A percentile compares a stretch with the other conserved stretches of the same genome.
Conservation (phyloP, 2,329 filamentous ascomycete genomes). For the Bipolaris victoriae region DNA sequence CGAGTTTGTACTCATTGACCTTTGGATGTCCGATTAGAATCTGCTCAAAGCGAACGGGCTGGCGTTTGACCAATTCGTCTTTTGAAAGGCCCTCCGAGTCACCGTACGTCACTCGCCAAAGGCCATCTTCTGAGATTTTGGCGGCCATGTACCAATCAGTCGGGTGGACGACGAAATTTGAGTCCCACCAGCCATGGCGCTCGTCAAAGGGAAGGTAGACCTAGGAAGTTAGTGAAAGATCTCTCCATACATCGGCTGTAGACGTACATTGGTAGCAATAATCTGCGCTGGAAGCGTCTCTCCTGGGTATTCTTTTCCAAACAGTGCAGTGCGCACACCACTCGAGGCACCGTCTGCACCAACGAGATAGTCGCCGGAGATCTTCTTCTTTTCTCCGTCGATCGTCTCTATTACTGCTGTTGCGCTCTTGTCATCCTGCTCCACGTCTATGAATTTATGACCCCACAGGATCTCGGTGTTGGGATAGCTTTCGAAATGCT, state of each 20-base stretch:
- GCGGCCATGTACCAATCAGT: conserved; percentile 69
- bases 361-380: conserved; percentile 42
- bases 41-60: conserved; percentile 61
- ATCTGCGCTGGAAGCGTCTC: conserved; percentile 67
- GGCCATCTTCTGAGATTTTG: conserved; percentile 62
- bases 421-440: conserved; percentile 39
- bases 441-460: conserved; percentile 39
- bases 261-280: conserved; percentile 65
- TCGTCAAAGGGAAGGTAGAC: conserved; percentile 66
- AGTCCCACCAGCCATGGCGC: conserved; percentile 61
- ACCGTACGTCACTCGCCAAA: conserved; percentile 70
- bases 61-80: conserved; percentile 61
- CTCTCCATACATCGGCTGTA: neutral
- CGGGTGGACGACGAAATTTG: conserved; percentile 67
- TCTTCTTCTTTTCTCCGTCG: conserved; percentile 32
- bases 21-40: conserved; percentile 67
- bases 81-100: conserved; percentile 60
- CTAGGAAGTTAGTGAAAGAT: conserved; percentile 43
- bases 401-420: conserved; percentile 37
- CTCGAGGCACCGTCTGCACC: conserved; percentile 46
- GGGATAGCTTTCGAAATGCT: conserved; percentile 36
- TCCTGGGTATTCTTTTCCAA: conserved; percentile 58
- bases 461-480: conserved; percentile 41
- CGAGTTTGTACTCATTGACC: conserved; percentile 62
- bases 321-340: conserved; percentile 39